Percentiles rank a stretch among this genome's conserved stretches.
Conservation (phyloP, 2,329 filamentous ascomycete species). For the Dothideomycetes sp. region DNA sequence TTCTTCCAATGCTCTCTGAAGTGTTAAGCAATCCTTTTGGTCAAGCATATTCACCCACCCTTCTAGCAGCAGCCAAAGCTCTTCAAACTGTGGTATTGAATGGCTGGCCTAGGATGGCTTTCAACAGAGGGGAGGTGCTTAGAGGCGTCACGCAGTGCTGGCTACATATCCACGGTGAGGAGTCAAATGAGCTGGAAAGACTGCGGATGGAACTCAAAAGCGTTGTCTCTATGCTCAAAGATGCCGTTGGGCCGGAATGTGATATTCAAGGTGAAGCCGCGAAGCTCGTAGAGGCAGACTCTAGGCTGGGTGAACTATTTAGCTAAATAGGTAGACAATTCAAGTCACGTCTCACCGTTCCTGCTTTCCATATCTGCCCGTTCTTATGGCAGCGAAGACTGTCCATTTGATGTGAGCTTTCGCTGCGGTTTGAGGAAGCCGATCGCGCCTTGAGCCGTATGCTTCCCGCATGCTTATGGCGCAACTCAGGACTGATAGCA, state of each 20-base stretch:
- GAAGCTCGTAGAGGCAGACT: constrained; percentile 18
- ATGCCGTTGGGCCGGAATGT: constrained; percentile 13
- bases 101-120: constrained; percentile 58
- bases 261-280: constrained; percentile 16
- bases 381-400: too few relatives aligned
- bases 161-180: constrained; percentile 15
- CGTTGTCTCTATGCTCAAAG: constrained; percentile 15
- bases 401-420: too few relatives aligned
- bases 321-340: background rate
- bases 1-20: constrained; percentile 55
- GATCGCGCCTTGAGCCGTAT: too few relatives aligned
- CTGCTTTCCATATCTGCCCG: too few relatives aligned
- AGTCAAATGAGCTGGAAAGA: constrained; percentile 7
- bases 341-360: background rate
- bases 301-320: constrained; percentile 17
- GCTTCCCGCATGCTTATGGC: too few relatives aligned
- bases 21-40: constrained; percentile 61
- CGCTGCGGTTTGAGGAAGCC: too few relatives aligned
- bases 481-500: too few relatives aligned
- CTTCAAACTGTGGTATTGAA: constrained; percentile 49
- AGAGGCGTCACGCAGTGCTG: constrained; percentile 40
- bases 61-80: constrained; percentile 42
- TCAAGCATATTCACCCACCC: constrained; percentile 40
- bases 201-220: constrained; percentile 12
- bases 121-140: constrained; percentile 53